These are phyloP conservation scores for Kwoniella bestiolae DNA, from an alignment of 768 basidiomycete species.

Conservation along the genomic window DNA sequence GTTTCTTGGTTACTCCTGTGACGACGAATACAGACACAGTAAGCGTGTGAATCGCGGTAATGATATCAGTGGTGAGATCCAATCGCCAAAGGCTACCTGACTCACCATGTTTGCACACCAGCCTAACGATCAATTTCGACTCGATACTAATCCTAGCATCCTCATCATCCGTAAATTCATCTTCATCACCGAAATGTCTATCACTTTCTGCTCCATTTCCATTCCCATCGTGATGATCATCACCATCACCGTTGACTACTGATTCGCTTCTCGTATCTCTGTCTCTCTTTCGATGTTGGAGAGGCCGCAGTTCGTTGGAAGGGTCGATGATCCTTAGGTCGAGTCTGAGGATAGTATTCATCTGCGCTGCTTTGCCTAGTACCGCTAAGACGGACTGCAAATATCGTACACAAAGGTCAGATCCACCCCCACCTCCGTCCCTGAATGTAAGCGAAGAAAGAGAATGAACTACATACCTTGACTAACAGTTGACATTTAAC, in stretches of 20 bases:
- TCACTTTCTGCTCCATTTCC: constrained; percentile 1
- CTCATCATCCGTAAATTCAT: constrained; percentile 38
- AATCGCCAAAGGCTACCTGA: too few relatives aligned
- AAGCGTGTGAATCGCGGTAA: constrained; percentile 5
- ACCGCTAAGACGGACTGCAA: constrained; percentile 52
- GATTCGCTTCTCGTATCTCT: not conserved
- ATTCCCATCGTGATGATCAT: not conserved
- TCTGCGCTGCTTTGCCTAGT: constrained; percentile 40
- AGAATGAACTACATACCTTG: constrained; percentile 36
- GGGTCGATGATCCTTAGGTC: constrained; percentile 46
- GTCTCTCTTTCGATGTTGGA: constrained; percentile 11
- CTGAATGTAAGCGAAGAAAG: not conserved
- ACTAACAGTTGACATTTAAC: constrained; percentile 54
- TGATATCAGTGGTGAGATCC: not conserved
- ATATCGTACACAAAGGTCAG: too few relatives aligned
- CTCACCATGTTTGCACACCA: constrained; percentile 57
- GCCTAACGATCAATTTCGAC: constrained; percentile 45
- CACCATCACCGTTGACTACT: not conserved
- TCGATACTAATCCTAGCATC: constrained; percentile 28
- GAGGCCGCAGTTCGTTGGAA: constrained; percentile 22
- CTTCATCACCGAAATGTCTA: constrained; percentile 23
- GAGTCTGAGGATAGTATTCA: constrained; percentile 44
- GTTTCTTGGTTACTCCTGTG: constrained; percentile 55
- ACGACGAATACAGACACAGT: not conserved
- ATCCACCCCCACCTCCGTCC: too few relatives aligned